A percentile compares a stretch with the other conserved stretches of the same genome.
phyloP scores from a whole-genome alignment of 2,329 filamentous ascomycete species.

The Ramichloridium luteum region DNA sequence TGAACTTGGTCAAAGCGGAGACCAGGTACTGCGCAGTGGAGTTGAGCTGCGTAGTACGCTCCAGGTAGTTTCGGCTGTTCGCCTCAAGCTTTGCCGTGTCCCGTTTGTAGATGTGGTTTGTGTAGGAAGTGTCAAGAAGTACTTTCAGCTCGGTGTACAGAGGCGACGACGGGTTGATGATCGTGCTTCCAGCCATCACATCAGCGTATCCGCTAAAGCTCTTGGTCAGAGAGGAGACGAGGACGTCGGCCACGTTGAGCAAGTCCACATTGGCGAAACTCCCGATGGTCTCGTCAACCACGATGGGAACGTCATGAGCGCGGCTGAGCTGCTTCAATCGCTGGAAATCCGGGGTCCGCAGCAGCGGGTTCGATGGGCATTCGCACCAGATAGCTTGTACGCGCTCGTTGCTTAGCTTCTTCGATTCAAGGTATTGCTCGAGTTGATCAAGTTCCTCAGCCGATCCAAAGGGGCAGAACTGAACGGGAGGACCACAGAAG shows the following conservation, averaged over 20 bases:
- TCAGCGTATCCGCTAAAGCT: conserved; percentile 93
- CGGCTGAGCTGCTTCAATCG: conserved; percentile 66
- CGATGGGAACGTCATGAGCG: conserved; percentile 69
- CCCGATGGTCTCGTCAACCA: conserved; percentile 87
- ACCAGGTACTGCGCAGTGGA: conserved; percentile 70
- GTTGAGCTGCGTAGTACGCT: conserved; percentile 71
- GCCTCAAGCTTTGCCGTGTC: conserved; percentile 86
- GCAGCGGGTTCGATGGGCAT: conserved; percentile 78
- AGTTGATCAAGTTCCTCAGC: conserved; percentile 74
- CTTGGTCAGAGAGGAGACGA: conserved; percentile 87
- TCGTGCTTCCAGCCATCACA: conserved; percentile 72
- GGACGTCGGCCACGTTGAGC: conserved; percentile 69
- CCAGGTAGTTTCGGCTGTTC: conserved; percentile 79
- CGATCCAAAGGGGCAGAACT: conserved; percentile 71
- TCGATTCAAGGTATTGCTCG: conserved; percentile 53
- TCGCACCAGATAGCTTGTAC: conserved; percentile 80
- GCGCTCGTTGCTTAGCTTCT: conserved; percentile 40
- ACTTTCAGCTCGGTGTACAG: too few relatives aligned
- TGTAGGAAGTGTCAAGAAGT: conserved; percentile 83
- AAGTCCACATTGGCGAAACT: conserved; percentile 91
- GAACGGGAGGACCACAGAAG: conserved; percentile 78
- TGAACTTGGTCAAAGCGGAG: conserved; percentile 43
- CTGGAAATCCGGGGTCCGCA: conserved; percentile 66
- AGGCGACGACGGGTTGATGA: too few relatives aligned
- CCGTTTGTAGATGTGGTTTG: too few relatives aligned